Base-by-base conservation (phyloP, 331 rosid species). In the Prunus yedoensis region DNA sequence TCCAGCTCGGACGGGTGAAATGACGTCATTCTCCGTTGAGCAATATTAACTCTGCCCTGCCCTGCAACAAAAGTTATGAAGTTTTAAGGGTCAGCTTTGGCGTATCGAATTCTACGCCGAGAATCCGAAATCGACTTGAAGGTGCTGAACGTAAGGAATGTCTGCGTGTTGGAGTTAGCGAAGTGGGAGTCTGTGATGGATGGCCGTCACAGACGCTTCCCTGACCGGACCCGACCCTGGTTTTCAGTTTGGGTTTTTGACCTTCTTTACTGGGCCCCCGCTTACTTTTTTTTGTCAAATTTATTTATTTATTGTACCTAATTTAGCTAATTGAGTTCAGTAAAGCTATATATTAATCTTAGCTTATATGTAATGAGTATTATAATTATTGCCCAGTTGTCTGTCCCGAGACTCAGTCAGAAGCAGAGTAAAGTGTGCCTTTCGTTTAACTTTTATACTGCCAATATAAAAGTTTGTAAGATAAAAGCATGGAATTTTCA, bases 1-100 rank as follows among this genome's bases (percentile, higher is more conserved):
- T 94, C 96, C 2, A 80, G 43, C 64, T 90, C 97, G 5, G 85
- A 59, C 1, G 77, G 85, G 64, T 81, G 87, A 75, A 56, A 68
- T 18, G 90, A 84, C 82, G 89, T 76, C 97, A 90, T 92, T 62
- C 35, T 28, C 74, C 73, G 72, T 28, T 1, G 8, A 43, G 14
- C 13, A 1, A 27, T 57, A 35, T 21, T 46, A 65, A n/a, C 51
- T 23, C 21, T 13, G 21, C 60, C 10, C 41, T 35, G 41, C 41
- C 9, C 53, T 16, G 76, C 71, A 35, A 38, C 23, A 35, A 64
- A 46, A 16, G 58, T 14, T 7, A 3, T 3, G 14, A 51, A 41
- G 58, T 38, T 38, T 38, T 38, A 38, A 38, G 3, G 15, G 35
- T 64, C 38, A 20, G 45, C 18, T 43, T 56, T 1, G 23, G 10